phyloP scores from a whole-genome alignment of 2,329 filamentous ascomycete genomes.

The Aaosphaeria arxii region DNA sequence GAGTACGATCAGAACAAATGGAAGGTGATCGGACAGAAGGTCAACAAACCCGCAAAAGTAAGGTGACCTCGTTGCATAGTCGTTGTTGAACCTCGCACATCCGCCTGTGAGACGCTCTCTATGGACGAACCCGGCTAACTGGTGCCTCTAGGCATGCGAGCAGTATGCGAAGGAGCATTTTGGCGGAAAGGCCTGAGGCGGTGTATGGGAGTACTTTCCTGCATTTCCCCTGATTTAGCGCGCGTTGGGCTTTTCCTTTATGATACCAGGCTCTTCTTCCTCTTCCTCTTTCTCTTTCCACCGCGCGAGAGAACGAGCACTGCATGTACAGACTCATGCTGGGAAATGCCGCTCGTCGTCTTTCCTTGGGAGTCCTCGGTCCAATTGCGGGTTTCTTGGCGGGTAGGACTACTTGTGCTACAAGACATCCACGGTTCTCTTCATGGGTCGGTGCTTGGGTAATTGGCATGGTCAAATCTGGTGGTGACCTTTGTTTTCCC shows the following conservation, averaged over 20 bases:
- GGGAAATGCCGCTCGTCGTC: conserved; percentile 23
- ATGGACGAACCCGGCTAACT: conserved; percentile 5
- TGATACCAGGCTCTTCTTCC: conserved; percentile 38
- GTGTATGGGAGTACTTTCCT: conserved; percentile 32
- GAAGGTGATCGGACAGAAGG: conserved; percentile 95
- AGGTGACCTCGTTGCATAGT: conserved; percentile 15
- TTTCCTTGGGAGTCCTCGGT: conserved; percentile 19
- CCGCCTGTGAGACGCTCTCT: neutral
- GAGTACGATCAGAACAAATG: conserved; percentile 99
- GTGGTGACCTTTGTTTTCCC: no score
- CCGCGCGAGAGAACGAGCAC: conserved; percentile 14
- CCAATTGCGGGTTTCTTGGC: conserved; percentile 16
- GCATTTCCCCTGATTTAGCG: conserved; percentile 34
- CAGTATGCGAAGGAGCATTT: conserved; percentile 98
- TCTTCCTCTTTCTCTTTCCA: neutral
- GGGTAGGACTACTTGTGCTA: neutral
- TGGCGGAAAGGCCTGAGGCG: conserved; percentile 43
- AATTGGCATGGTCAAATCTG: no score
- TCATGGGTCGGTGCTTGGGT: no score
- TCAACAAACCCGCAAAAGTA: conserved; percentile 96
- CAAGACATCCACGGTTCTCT: no score
- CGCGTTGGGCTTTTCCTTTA: conserved; percentile 24
- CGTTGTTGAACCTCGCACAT: conserved; percentile 2
- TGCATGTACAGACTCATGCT: conserved; percentile 27
- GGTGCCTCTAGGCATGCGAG: conserved; percentile 64